A percentile compares a stretch with the other conserved stretches of the same genome.
Evolutionary conservation across 1,139 yeast species (phyloP).

Genomic region (Pneumocystis wakefieldiae): DNA sequence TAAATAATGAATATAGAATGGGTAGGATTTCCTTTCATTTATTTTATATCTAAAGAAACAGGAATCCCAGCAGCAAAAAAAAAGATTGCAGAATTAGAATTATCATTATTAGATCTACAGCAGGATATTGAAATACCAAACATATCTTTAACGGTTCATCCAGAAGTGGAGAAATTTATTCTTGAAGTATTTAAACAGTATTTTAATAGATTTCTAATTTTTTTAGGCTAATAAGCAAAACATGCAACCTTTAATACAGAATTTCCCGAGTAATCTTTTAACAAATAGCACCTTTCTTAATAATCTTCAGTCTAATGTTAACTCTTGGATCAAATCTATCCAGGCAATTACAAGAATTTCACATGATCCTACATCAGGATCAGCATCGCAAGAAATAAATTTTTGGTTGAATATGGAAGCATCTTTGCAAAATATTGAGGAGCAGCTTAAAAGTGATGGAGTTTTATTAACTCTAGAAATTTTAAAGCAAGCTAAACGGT

Average conservation of each 20-base stretch:
- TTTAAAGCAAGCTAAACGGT: constrained; percentile 57
- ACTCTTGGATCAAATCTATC: constrained; percentile 56
- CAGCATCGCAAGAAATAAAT: constrained; percentile 52
- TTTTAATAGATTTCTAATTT: constrained; percentile 6
- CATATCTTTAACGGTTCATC: constrained; percentile 39
- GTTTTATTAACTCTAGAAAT: constrained; percentile 47
- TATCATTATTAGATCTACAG: constrained; percentile 54
- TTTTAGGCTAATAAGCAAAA: constrained; percentile 17
- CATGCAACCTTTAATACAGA: constrained; percentile 21
- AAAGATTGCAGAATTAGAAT: constrained; percentile 53
- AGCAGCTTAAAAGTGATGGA: constrained; percentile 43
- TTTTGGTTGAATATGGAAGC: constrained; percentile 69
- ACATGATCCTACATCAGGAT: constrained; percentile 40
- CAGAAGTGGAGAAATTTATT: constrained; percentile 32
- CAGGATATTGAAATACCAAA: constrained; percentile 59
- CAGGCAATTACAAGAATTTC: constrained; percentile 42
- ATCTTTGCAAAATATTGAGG: constrained; percentile 41
- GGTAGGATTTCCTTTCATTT: constrained; percentile 3
- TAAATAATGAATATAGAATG: constrained; percentile 3
- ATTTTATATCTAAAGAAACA: constrained; percentile 1
- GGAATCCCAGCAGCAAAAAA: constrained; percentile 35
- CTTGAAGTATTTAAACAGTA: constrained; percentile 18
- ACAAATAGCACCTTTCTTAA: constrained; percentile 47
- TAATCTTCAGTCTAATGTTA: constrained; percentile 48
- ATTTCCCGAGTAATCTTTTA: constrained; percentile 26